Conservation (phyloP, 139 green algal genomes). For the Closterium sp. region DNA sequence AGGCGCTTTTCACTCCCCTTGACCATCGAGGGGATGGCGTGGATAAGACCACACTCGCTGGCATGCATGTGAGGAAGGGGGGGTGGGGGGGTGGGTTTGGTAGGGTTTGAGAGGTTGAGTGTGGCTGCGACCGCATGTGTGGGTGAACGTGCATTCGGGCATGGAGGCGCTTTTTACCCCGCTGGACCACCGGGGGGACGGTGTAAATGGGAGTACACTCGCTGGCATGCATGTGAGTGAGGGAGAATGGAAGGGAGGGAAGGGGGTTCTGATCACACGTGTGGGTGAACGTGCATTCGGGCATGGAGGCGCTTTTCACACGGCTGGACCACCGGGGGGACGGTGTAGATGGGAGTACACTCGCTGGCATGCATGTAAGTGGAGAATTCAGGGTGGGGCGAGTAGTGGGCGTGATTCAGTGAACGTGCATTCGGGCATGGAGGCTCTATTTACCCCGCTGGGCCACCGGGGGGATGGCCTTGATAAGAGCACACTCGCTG, state of each 20-base stretch:
- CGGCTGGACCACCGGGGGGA: too few species aligned
- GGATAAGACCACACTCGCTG: background rate
- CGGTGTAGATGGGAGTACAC: background rate
- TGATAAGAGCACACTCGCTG: too few species aligned
- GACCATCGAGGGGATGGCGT: background rate
- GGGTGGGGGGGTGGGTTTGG: too few species aligned
- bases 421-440: slow-evolving; percentile 95
- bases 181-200: too few species aligned
- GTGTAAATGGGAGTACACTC: too few species aligned
- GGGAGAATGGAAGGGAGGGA: too few species aligned
- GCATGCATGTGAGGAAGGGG: background rate
- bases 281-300: slow-evolving; percentile 59
- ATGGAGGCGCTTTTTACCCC: slow-evolving; percentile 79
- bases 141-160: slow-evolving; percentile 91
- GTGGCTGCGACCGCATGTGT: too few species aligned
- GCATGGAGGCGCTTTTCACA: slow-evolving; percentile 82
- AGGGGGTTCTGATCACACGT: too few species aligned
- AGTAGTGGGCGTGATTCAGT: slow-evolving; percentile 92
- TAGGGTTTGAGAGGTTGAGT: too few species aligned
- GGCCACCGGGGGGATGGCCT: too few species aligned
- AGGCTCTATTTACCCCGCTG: slow-evolving; percentile 66
- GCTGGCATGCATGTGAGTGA: background rate
- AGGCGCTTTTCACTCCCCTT: slow-evolving; percentile 62
- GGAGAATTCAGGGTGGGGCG: too few species aligned
- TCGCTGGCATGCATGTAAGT: background rate